Evolutionary conservation across 2,329 filamentous ascomycete genomes (phyloP).

Genomic region (Cladobotryum mycophilum): DNA sequence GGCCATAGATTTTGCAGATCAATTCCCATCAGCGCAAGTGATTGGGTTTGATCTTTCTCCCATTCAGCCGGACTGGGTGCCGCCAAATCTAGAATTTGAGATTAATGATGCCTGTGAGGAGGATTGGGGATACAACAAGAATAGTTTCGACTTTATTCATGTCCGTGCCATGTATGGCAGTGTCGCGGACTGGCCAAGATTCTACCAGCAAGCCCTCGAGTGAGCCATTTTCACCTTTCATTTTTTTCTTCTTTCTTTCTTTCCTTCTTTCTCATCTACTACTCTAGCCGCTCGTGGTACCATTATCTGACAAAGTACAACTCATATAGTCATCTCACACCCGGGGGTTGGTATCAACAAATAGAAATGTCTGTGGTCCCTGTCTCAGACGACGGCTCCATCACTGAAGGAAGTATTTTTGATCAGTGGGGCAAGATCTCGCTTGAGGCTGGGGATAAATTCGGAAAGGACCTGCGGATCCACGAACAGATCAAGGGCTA

Average conservation of each 20-base stretch:
- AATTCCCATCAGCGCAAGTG: neutral
- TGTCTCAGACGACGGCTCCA: slow-evolving; percentile 36
- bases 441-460: slow-evolving; percentile 22
- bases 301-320: neutral
- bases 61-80: slow-evolving; percentile 23
- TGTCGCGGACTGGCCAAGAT: slow-evolving; percentile 29
- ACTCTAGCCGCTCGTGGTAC: neutral
- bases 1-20: slow-evolving; percentile 1
- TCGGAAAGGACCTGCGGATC: slow-evolving; percentile 23
- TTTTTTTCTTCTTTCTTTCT: no score
- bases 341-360: slow-evolving; percentile 33
- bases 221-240: slow-evolving; percentile 4
- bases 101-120: slow-evolving; percentile 35
- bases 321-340: slow-evolving; percentile 24
- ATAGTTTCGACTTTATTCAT: slow-evolving; percentile 36
- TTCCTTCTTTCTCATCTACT: neutral
- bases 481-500: slow-evolving; percentile 19
- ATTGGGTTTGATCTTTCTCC: neutral
- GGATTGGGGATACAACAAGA: slow-evolving; percentile 2
- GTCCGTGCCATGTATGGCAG: slow-evolving; percentile 32
- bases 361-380: slow-evolving; percentile 36
- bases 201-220: slow-evolving; percentile 32
- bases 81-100: slow-evolving; percentile 44
- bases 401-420: slow-evolving; percentile 23
- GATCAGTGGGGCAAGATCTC: slow-evolving; percentile 24